Evolutionary conservation across 352 stramenopile species (phyloP).

Genomic region (Pythium dissimile): DNA sequence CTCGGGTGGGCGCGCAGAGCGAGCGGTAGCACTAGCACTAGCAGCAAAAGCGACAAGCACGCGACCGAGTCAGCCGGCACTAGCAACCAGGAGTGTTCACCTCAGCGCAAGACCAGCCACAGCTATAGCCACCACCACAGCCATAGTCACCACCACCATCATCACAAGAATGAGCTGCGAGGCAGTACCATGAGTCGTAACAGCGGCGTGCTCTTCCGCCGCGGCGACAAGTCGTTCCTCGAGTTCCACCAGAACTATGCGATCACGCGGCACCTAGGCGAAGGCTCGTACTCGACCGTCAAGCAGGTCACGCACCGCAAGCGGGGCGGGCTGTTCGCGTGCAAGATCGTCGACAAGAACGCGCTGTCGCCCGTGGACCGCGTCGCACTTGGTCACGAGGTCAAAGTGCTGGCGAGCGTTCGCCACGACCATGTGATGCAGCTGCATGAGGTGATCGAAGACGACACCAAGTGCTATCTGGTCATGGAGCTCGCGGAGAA

Average conservation of each 20-base stretch:
- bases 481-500: conserved; percentile 95
- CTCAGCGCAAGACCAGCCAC: background rate
- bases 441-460: conserved; percentile 92
- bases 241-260: conserved; percentile 82
- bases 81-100: conserved; percentile 13
- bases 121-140: conserved; percentile 9
- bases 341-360: conserved; percentile 85
- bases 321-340: conserved; percentile 66
- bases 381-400: conserved; percentile 67
- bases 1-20: conserved; percentile 15
- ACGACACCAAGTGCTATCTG: conserved; percentile 96
- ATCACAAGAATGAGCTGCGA: background rate
- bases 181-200: background rate
- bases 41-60: background rate
- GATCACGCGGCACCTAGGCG: conserved; percentile 75
- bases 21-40: background rate
- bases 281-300: conserved; percentile 86
- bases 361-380: conserved; percentile 71
- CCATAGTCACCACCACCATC: conserved; percentile 2
- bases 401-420: conserved; percentile 64
- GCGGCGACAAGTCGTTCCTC: conserved; percentile 78
- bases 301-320: conserved; percentile 85
- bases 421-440: conserved; percentile 89
- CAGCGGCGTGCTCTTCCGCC: conserved; percentile 34
- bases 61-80: background rate